Evolutionary conservation across 257 asterid species (phyloP).

Genomic region (Lantana camara): DNA sequence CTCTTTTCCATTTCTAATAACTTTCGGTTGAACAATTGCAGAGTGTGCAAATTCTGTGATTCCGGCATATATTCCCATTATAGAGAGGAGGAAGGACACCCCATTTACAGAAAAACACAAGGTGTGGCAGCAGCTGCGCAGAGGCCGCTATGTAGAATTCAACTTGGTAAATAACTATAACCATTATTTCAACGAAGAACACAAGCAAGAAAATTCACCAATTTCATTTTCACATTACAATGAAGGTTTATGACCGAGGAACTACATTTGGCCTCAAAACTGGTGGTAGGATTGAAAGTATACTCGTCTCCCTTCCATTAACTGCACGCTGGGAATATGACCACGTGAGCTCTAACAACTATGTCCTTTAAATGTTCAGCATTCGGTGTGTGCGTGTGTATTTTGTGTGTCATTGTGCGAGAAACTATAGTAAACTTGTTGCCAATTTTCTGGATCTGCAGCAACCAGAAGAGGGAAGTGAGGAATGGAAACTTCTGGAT

Average conservation of each 20-base stretch:
- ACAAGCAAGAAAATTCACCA: constrained; percentile 6
- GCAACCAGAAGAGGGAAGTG: constrained; percentile 96
- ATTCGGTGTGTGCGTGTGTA: background rate
- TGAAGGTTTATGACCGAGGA: constrained; percentile 97
- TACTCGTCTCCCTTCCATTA: constrained; percentile 95
- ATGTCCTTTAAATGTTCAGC: background rate
- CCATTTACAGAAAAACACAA: constrained; percentile 75
- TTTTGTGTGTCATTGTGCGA: background rate
- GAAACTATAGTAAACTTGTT: background rate
- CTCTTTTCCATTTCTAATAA: constrained; percentile 11
- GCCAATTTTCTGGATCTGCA: constrained; percentile 35
- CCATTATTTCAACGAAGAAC: background rate
- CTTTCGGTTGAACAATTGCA: constrained; percentile 43
- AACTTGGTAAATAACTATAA: constrained; percentile 63
- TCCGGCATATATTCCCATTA: constrained; percentile 88
- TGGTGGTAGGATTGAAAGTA: constrained; percentile 99
- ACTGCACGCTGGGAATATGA: constrained; percentile 95
- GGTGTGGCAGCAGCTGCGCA: constrained; percentile 94
- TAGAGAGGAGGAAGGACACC: constrained; percentile 82
- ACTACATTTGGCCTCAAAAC: constrained; percentile 99
- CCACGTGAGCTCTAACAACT: constrained; percentile 59
- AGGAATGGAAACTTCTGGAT: constrained; percentile 94
- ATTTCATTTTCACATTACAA: background rate
- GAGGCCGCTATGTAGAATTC: constrained; percentile 97
- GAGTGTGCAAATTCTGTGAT: constrained; percentile 96